Conservation (phyloP, 192 early-diverging fungal genomes). For the Glomus cerebriforme region DNA sequence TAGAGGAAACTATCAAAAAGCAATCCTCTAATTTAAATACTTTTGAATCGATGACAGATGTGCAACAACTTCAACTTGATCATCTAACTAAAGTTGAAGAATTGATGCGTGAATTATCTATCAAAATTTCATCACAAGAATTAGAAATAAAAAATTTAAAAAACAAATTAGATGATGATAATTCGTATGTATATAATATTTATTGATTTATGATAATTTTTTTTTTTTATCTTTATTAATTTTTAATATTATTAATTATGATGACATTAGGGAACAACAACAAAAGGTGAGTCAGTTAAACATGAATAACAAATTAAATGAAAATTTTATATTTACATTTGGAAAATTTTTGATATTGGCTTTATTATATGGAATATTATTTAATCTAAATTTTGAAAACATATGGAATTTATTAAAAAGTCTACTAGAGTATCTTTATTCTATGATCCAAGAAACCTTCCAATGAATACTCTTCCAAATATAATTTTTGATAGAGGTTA, state of each 20-base stretch:
- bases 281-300: conserved; percentile 22
- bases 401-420: not conserved
- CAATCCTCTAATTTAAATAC: conserved; percentile 4
- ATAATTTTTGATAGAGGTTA: conserved; percentile 30
- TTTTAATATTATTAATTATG: not conserved
- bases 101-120: conserved; percentile 5
- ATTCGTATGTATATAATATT: conserved; percentile 22
- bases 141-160: conserved; percentile 13
- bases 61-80: conserved; percentile 22
- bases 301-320: not conserved
- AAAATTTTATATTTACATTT: not conserved
- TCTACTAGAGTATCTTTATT: conserved; percentile 4
- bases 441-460: conserved; percentile 21
- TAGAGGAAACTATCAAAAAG: conserved; percentile 1
- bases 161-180: not conserved
- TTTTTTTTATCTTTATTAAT: not conserved
- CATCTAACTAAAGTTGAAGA: conserved; percentile 21
- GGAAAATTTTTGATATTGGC: not conserved
- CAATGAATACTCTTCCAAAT: conserved; percentile 23
- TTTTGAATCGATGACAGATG: not conserved
- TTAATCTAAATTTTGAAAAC: conserved; percentile 17
- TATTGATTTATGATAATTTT: not conserved
- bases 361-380: conserved; percentile 10
- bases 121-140: conserved; percentile 20
- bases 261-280: not conserved